Evolutionary conservation across 2,329 filamentous ascomycete species (phyloP), one percentile per base, ranked within the genome.

Genomic region (Curvularia sp.): DNA sequence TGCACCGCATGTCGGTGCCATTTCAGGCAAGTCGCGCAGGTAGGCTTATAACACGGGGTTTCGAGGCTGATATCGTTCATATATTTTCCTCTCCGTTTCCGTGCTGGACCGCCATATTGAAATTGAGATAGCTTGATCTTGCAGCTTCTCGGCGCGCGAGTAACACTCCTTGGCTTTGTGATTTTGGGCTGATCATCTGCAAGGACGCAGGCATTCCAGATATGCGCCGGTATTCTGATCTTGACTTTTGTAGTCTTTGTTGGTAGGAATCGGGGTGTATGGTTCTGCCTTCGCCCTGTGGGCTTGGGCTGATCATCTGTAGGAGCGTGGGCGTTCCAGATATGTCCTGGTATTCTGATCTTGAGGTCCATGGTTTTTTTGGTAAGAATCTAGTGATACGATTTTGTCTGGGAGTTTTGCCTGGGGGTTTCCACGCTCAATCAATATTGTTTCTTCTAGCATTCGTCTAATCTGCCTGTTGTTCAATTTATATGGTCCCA

Each of bases 41-140:
- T 62, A 1, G 31, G 13, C 9, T 49, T 31, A 3, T 68, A 47
- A 49, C 68, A 71, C 1, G 68, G 68, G 4, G 42, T 22, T 7
- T 58, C 48, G 10, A 58, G 49, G 2, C 56, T 63, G 31, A 71
- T 57, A 2, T 43, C 43, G 24, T 63, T 49, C 20, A 8, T 33
- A 15, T 20, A 46, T 3, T 44, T 13, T 3, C 65, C 68, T 41
- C 46, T 55, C 9, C 0, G 43, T 22, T 26, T 52, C 9, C 52
- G 53, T 6, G 49, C 39, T 2, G 56, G 52, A 15, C 68, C 68
- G 42, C 67, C 67, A 49, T 64, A 60, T 2, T 68, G 61, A 43
- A 71, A 71, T 3, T 38, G 43, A 4, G 38, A 58, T 5, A 68
- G 38, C 18, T 56, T 63, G 28, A 56, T 46, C 18, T 69, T 66